These are phyloP conservation scores for Cyclanthera cordifolia DNA, from an alignment of 306 rosid species.

Conservation along the genomic window DNA sequence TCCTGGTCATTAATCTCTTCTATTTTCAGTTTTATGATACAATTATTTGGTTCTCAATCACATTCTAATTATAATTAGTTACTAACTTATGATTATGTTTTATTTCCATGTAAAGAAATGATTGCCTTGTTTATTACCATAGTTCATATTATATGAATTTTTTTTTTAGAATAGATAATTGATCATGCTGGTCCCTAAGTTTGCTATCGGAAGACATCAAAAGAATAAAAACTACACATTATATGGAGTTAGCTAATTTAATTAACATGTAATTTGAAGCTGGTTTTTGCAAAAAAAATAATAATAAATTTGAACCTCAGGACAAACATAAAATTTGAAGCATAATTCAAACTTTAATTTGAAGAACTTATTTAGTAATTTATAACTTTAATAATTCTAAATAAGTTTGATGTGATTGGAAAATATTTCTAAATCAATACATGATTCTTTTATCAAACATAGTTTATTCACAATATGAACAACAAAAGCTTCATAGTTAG, in stretches of 20 bases:
- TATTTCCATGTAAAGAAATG: neutral
- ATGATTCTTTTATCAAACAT: neutral
- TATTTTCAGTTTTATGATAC: neutral
- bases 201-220: too few relatives aligned
- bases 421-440: neutral
- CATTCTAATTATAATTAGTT: neutral
- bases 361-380: neutral
- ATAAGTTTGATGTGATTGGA: neutral
- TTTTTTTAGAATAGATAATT: too few relatives aligned
- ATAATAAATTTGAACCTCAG: too few relatives aligned
- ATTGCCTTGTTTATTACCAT: neutral
- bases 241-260: too few relatives aligned
- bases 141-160: neutral
- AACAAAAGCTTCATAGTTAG: neutral
- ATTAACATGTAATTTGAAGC: too few relatives aligned
- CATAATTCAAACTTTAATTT: neutral
- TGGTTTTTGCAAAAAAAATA: too few relatives aligned
- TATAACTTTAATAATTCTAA: neutral
- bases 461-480: neutral
- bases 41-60: neutral
- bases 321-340: neutral
- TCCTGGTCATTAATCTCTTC: neutral
- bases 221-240: too few relatives aligned
- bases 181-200: too few relatives aligned
- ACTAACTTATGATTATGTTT: neutral